phyloP scores from a whole-genome alignment of 768 basidiomycete species.

The Mycena rebaudengoi region DNA sequence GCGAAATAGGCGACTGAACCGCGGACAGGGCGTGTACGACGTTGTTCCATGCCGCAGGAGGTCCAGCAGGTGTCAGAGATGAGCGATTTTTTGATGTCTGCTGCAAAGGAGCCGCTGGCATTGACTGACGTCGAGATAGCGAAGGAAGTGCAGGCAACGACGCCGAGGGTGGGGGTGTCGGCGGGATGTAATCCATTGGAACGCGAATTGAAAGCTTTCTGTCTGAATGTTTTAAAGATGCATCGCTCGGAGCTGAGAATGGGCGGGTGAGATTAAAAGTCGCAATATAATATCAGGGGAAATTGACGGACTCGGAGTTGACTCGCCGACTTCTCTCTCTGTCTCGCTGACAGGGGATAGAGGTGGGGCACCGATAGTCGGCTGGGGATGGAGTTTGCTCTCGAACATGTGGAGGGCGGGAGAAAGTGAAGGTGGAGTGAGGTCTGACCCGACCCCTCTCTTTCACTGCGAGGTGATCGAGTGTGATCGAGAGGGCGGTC shows the following conservation, averaged over 20 bases:
- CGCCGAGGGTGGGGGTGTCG: conserved; percentile 21
- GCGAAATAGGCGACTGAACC: background rate
- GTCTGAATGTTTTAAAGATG: background rate
- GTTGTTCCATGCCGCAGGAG: too few relatives aligned
- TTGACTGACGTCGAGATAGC: background rate
- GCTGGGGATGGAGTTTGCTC: background rate
- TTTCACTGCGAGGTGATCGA: too few relatives aligned
- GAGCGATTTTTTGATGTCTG: background rate
- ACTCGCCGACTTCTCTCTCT: background rate
- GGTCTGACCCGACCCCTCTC: too few relatives aligned
- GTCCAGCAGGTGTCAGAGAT: too few relatives aligned
- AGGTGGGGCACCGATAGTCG: background rate
- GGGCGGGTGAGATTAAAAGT: background rate
- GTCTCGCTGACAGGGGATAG: conserved; percentile 12
- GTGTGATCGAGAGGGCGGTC: too few relatives aligned
- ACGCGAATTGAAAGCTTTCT: conserved; percentile 23
- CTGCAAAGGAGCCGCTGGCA: conserved; percentile 10
- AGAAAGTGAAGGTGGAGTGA: too few relatives aligned
- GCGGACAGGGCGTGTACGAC: too few relatives aligned
- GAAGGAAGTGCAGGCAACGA: conserved; percentile 19
- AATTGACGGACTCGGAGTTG: background rate
- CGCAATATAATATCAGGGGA: background rate
- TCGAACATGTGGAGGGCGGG: too few relatives aligned
- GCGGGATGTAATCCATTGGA: conserved; percentile 22
- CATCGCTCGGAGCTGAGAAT: background rate